These are phyloP conservation scores for Lipomyces oligophaga DNA, from an alignment of 805 yeast species.

Conservation along the genomic window DNA sequence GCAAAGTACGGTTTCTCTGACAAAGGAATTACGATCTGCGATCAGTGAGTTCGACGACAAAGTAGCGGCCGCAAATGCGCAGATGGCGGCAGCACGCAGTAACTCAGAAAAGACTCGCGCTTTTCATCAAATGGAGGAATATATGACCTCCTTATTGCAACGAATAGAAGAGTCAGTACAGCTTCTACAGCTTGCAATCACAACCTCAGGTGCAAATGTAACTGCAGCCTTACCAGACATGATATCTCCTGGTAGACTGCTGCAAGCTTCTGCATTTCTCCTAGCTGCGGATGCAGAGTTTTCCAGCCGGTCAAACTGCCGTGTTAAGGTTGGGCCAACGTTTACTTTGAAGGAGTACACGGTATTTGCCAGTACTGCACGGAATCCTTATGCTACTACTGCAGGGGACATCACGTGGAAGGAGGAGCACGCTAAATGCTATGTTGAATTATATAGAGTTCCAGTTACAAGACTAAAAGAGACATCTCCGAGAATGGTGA, in stretches of 20 bases:
- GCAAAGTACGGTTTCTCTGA: slow-evolving; percentile 51
- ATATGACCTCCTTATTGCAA: slow-evolving; percentile 47
- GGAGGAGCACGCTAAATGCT: slow-evolving; percentile 61
- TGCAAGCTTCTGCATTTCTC: slow-evolving; percentile 57
- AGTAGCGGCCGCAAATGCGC: slow-evolving; percentile 43
- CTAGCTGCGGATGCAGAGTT: slow-evolving; percentile 40
- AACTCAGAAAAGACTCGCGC: slow-evolving; percentile 37
- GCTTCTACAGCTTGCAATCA: slow-evolving; percentile 57
- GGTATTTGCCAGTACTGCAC: slow-evolving; percentile 44
- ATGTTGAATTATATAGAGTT: slow-evolving; percentile 42
- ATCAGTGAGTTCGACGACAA: slow-evolving; percentile 55
- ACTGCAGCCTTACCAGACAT: slow-evolving; percentile 48
- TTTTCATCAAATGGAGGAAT: slow-evolving; percentile 46
- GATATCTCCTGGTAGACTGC: slow-evolving; percentile 60
- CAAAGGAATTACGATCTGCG: slow-evolving; percentile 53
- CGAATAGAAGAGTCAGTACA: slow-evolving; percentile 64
- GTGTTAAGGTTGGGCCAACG: slow-evolving; percentile 52
- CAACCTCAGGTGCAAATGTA: slow-evolving; percentile 64
- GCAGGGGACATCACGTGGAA: slow-evolving; percentile 60
- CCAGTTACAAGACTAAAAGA: slow-evolving; percentile 5
- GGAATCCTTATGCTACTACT: slow-evolving; percentile 49
- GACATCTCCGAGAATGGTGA: background rate
- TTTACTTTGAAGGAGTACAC: slow-evolving; percentile 58
- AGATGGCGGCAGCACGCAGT: slow-evolving; percentile 30
- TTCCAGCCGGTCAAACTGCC: slow-evolving; percentile 7